Conservation (phyloP, 176 grass and related monocot species). For the Eragrostis curvula region DNA sequence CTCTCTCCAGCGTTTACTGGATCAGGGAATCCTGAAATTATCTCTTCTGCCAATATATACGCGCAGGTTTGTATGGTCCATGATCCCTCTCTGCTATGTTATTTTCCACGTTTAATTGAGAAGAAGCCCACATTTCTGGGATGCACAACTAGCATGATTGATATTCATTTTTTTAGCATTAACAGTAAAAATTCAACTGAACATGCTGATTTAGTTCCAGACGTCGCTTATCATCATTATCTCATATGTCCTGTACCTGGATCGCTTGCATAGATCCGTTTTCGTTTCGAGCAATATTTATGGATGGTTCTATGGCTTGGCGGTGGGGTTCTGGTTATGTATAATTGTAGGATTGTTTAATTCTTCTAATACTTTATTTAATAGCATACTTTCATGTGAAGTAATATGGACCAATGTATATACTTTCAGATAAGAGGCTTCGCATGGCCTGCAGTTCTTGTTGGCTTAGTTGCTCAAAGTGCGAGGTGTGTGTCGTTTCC, state of each 20-base stretch:
- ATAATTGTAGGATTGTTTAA: background rate
- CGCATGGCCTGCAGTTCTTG: conserved; percentile 96
- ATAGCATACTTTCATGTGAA: conserved; percentile 27
- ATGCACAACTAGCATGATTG: background rate
- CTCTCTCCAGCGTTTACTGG: conserved; percentile 85
- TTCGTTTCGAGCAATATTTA: background rate
- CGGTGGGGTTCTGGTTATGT: background rate
- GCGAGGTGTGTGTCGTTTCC: conserved; percentile 67
- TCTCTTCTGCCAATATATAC: conserved; percentile 88
- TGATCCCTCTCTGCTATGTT: background rate
- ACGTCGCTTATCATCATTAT: background rate
- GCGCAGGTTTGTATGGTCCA: conserved; percentile 68
- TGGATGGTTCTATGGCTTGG: conserved; percentile 3
- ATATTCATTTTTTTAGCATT: background rate
- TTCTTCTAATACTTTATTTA: conserved; percentile 10
- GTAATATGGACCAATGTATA: conserved; percentile 33
- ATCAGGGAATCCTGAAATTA: conserved; percentile 77
- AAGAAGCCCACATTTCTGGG: conserved; percentile 3
- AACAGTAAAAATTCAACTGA: background rate
- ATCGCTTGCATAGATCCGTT: background rate
- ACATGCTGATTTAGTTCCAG: background rate
- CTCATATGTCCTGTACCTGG: background rate
- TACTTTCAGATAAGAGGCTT: conserved; percentile 90
- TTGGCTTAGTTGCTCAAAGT: conserved; percentile 99
- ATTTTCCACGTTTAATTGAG: background rate